Base-by-base conservation (phyloP, 371 early-diverging fungal genomes). In the Dichotomocladium elegans region DNA sequence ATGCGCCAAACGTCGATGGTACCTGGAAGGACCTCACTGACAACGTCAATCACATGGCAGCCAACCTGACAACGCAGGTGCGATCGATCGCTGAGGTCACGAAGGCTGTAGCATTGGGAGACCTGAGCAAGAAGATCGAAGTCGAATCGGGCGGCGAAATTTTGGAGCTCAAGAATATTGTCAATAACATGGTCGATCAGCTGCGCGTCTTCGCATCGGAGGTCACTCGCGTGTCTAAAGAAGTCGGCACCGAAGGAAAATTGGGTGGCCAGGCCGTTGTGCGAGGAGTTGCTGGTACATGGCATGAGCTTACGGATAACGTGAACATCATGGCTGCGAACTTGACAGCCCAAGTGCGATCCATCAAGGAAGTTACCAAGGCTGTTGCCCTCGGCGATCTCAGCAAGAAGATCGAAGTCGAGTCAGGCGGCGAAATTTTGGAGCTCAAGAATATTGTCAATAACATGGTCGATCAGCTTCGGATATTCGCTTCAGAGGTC, bases 11-110 rank as follows among this genome's bases (percentile, higher is more conserved):
- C 25, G 81, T 81, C 2, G 78, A 53, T 17, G 85, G 85, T 6
- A 80, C 75, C 0, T 85, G 85, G 85, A 74, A 71, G 41, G 82
- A 79, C 34, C 63, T 85, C 11, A 85, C 85, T 0, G 75, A 81
- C 41, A 85, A 81, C 49, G 82, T 86, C 45, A 86, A 86, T 40
- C 71, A 58, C 7, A 83, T 86, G 86, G 86, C 86, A 1, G 58
- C 70, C 51, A 86, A 86, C 52, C 49, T 86, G 0, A 86, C 86
- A 0, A 68, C 64, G 6, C 86, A 86, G 58, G 84, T 86, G 7
- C 55, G 71, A 22, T 72, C 76, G 3, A 86, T 86, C 54, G 83
- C 83, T 2, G 59, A 63, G 21, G 86, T 86, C 4, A 80, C 79
- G 0, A 86, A 72, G 15, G 81, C 86, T 0, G 80, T 86, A 1